Conservation (phyloP, 1,284 basidiomycete genomes). For the Polyporus tsugae region DNA sequence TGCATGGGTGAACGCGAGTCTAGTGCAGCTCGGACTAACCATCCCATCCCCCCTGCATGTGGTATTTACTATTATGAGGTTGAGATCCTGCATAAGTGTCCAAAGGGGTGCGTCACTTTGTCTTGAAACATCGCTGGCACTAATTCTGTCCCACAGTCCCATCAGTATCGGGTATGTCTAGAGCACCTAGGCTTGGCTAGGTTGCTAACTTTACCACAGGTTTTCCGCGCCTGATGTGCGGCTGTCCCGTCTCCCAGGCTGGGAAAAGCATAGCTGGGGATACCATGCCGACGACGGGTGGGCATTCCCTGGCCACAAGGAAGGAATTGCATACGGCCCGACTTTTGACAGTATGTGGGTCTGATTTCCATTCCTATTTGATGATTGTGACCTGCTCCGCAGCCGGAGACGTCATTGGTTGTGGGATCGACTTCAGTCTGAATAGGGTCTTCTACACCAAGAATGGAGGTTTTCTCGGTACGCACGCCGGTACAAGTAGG, state of each 20-base stretch:
- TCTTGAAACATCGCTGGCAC: slow-evolving; percentile 18
- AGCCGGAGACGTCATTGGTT: slow-evolving; percentile 89
- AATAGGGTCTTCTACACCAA: slow-evolving; percentile 89
- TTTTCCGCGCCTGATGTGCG: slow-evolving; percentile 62
- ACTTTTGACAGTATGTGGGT: slow-evolving; percentile 71
- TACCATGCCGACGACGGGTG: slow-evolving; percentile 95
- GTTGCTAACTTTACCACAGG: slow-evolving; percentile 36
- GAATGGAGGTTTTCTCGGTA: slow-evolving; percentile 84
- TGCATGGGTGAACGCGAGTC: slow-evolving; percentile 80
- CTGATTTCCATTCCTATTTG: slow-evolving; percentile 3
- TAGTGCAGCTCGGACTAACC: slow-evolving; percentile 77
- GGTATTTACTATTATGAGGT: slow-evolving; percentile 95
- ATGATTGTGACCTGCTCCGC: slow-evolving; percentile 26
- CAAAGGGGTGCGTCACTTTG: slow-evolving; percentile 67
- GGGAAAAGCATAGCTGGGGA: slow-evolving; percentile 92
- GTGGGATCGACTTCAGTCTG: slow-evolving; percentile 87
- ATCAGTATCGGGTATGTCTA: slow-evolving; percentile 77
- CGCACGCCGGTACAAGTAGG: slow-evolving; percentile 26
- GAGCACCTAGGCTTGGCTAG: slow-evolving; percentile 6
- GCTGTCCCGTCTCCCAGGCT: slow-evolving; percentile 84
- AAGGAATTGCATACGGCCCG: slow-evolving; percentile 78
- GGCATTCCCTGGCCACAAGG: slow-evolving; percentile 78
- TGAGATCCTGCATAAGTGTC: slow-evolving; percentile 80
- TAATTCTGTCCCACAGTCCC: slow-evolving; percentile 54
- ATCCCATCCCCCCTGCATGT: slow-evolving; percentile 81